phyloP scores from a whole-genome alignment of 225 moss, liverwort and hornwort genomes.

The Climacium dendroides region DNA sequence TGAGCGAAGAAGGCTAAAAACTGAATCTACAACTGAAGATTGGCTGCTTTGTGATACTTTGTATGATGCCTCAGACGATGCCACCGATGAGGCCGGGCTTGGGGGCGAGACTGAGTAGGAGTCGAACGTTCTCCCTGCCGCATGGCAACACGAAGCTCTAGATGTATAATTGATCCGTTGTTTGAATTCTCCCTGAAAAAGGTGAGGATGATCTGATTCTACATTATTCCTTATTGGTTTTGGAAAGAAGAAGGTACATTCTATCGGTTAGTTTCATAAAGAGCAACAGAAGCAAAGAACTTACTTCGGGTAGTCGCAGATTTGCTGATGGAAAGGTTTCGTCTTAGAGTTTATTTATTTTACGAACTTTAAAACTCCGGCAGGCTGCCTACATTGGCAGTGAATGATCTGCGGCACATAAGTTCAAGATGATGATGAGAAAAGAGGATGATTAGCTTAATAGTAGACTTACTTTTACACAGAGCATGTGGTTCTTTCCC shows the following conservation, averaged over 20 bases:
- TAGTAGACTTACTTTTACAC: background rate
- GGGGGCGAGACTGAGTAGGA: slow-evolving; percentile 18
- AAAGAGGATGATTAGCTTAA: background rate
- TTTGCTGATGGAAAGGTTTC: slow-evolving; percentile 2
- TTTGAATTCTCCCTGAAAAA: background rate
- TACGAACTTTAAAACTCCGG: background rate
- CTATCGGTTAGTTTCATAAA: slow-evolving; percentile 15
- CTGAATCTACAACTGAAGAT: slow-evolving; percentile 43
- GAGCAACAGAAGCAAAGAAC: background rate
- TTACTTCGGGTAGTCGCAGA: background rate
- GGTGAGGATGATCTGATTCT: background rate
- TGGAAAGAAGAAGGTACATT: slow-evolving; percentile 6
- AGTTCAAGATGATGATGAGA: slow-evolving; percentile 32
- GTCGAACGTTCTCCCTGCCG: background rate
- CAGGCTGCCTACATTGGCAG: background rate
- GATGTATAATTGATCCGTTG: background rate
- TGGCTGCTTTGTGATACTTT: slow-evolving; percentile 64
- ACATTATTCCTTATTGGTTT: slow-evolving; percentile 1
- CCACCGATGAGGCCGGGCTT: slow-evolving; percentile 24
- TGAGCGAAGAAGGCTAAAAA: slow-evolving; percentile 53
- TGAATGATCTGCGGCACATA: background rate
- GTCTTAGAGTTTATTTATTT: background rate
- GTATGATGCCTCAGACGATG: slow-evolving; percentile 40
- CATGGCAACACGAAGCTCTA: slow-evolving; percentile 1
- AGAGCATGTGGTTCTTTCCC: slow-evolving; percentile 1